These are phyloP conservation scores for Oryza glaberrima DNA, from an alignment of 176 grass and related monocot genomes.

Conservation along the genomic window DNA sequence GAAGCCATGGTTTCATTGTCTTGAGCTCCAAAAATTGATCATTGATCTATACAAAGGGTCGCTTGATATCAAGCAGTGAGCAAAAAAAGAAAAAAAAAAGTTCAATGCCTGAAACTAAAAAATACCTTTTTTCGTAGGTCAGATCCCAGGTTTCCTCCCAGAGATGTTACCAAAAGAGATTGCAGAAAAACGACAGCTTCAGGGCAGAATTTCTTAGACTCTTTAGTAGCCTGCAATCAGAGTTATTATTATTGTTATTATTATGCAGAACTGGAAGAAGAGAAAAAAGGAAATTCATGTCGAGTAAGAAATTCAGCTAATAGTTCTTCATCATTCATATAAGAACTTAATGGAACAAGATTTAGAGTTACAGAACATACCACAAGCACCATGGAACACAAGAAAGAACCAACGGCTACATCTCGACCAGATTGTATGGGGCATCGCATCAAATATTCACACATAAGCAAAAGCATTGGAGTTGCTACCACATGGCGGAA, in stretches of 20 bases:
- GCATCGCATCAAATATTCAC: slow-evolving; percentile 91
- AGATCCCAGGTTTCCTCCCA: slow-evolving; percentile 56
- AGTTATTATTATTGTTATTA: not conserved
- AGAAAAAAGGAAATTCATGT: slow-evolving; percentile 1
- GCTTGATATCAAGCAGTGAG: slow-evolving; percentile 30
- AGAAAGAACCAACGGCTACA: slow-evolving; percentile 84
- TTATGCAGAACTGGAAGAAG: not conserved
- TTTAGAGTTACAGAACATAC: slow-evolving; percentile 49
- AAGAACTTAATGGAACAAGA: slow-evolving; percentile 12
- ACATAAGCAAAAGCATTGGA: slow-evolving; percentile 83
- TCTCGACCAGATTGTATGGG: slow-evolving; percentile 80
- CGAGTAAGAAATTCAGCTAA: not conserved
- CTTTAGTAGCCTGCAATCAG: slow-evolving; percentile 72
- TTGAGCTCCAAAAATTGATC: slow-evolving; percentile 82
- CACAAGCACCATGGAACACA: slow-evolving; percentile 87
- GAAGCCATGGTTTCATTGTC: slow-evolving; percentile 69
- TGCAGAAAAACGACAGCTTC: slow-evolving; percentile 83
- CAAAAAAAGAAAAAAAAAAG: not conserved
- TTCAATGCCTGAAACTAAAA: slow-evolving; percentile 20
- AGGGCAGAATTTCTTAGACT: slow-evolving; percentile 91
- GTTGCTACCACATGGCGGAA: slow-evolving; percentile 89
- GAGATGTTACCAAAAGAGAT: slow-evolving; percentile 71
- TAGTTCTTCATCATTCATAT: slow-evolving; percentile 4
- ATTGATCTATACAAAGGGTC: slow-evolving; percentile 54
- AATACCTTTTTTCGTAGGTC: slow-evolving; percentile 57